Evolutionary conservation across 228 moss, liverwort and hornwort genomes (phyloP), one percentile per base, ranked within the genome.

Genomic region (Sphagnum magellanicum): DNA sequence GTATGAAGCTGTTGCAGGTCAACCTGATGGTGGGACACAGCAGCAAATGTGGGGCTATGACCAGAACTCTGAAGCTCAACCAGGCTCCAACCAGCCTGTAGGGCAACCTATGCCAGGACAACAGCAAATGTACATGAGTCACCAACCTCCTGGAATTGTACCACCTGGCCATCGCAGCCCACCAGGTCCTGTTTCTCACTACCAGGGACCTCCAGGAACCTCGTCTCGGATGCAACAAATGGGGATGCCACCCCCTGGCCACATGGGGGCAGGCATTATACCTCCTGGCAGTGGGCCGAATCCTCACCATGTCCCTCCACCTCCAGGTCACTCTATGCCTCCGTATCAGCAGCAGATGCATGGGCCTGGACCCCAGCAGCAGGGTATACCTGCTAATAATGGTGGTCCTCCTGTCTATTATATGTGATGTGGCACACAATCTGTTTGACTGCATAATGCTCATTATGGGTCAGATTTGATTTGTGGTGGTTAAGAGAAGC

Each of bases 11-110:
- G 88, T 79, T 0, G 55, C 12, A 12, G 55, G 8, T 12, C 55
- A 12, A 8, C 91, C 89, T 51, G 88, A 87, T 61, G 84, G 86
- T 4, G 55, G 55, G 9, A 8, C 8, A 12, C 87, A 88, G 68
- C 94, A 90, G 78, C 89, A 88, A 74, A 83, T 83, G 6, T 98
- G 98, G 98, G 98, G 94, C 61, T 82, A 90, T 62, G 94, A 94
- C 64, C 93, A 86, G 63, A 79, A 83, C 48, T 8, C 8, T 48
- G 49, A 10, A 6, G 14, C 4, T 0, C 14, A 13, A 13, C 14
- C 48, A 50, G 2, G 3, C 14, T 17, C 14, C 49, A 7, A 8
- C 12, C 64, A 78, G 73, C 53, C 79, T 88, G 48, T 83, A 78
- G 70, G 71, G 81, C 86, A 86, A 70, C 86, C 87, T 10, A 81